These are phyloP conservation scores for Crepidotus sp. DNA, from an alignment of 1,284 basidiomycete genomes.

Conservation along the genomic window DNA sequence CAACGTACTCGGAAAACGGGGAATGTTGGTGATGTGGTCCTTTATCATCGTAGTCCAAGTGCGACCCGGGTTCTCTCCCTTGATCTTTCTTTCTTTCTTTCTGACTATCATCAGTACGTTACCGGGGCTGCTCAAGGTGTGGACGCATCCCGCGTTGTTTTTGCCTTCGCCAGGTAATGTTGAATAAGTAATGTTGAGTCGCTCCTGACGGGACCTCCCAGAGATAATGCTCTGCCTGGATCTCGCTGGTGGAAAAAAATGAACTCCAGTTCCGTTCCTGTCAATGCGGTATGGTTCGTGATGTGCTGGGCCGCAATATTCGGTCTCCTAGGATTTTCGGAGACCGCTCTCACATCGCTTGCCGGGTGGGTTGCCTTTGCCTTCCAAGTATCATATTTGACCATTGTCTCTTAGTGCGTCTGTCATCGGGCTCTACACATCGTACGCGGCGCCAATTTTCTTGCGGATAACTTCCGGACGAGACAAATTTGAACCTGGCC, in stretches of 20 bases:
- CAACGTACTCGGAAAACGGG: constrained; percentile 53
- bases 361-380: constrained; percentile 43
- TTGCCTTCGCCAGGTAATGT: constrained; percentile 47
- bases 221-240: constrained; percentile 65
- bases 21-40: constrained; percentile 65
- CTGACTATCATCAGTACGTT: constrained; percentile 38
- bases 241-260: constrained; percentile 60
- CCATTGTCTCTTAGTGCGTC: constrained; percentile 38
- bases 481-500: constrained; percentile 45
- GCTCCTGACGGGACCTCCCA: constrained; percentile 6
- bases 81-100: background rate
- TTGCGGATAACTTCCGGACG: constrained; percentile 62
- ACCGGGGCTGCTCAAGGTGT: constrained; percentile 69
- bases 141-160: constrained; percentile 66
- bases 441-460: constrained; percentile 61
- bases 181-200: background rate
- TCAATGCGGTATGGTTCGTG: constrained; percentile 70
- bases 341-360: constrained; percentile 52
- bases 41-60: constrained; percentile 65
- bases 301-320: constrained; percentile 48
- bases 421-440: constrained; percentile 62
- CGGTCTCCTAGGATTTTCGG: constrained; percentile 59
- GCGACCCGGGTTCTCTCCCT: constrained; percentile 8
- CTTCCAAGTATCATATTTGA: too few relatives aligned
- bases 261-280: constrained; percentile 57